Evolutionary conservation across 257 asterid genomes (phyloP), one percentile per base, ranked within the genome.

Genomic region (Avicennia marina): DNA sequence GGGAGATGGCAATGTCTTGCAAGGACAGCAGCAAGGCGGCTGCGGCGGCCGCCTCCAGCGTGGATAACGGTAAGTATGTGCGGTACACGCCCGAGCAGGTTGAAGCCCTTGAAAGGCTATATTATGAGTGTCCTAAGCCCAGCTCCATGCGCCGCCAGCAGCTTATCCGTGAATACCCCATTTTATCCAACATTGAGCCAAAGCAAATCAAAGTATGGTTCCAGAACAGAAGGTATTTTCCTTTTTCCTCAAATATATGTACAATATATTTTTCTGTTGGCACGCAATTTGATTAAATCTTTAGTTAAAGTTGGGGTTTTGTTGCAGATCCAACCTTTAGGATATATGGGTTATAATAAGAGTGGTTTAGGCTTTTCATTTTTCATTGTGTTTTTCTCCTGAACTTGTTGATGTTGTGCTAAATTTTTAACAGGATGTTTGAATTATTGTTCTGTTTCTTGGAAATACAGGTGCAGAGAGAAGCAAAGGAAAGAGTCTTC

Each of bases 151-250:
- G 95, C 51, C 70, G 96, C 7, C 97, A 86, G 70, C 97, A 90
- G 65, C 78, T 90, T 75, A 82, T 90, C 56, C 70, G 97, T n/a
- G 97, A 90, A 63, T 84, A 85, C 64, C 94, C 94, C 22, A 84
- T 86, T 68, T 81, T 90, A 10, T 72, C 85, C 40, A 84, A 90
- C 75, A 80, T 90, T 67, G 97, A 90, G 68, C 89, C 97, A 54
- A 90, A 72, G 60, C 97, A 90, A 82, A 84, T 90, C 75, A 90
- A 90, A 75, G 96, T 90, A 46, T 90, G 97, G 97, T 90, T 90
- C 58, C 97, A 90, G 47, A 90, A 90, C 72, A 78, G 97, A 50
- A 86, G 97, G 97, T 90, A 59, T 44, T 29, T 26, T 1, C 0
- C 7, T 11, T 10, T 19, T n/a, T 58, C 56, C 53, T 34, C 27